These are phyloP conservation scores for Lentinula sp. DNA, from an alignment of 768 basidiomycete species.

Conservation along the genomic window DNA sequence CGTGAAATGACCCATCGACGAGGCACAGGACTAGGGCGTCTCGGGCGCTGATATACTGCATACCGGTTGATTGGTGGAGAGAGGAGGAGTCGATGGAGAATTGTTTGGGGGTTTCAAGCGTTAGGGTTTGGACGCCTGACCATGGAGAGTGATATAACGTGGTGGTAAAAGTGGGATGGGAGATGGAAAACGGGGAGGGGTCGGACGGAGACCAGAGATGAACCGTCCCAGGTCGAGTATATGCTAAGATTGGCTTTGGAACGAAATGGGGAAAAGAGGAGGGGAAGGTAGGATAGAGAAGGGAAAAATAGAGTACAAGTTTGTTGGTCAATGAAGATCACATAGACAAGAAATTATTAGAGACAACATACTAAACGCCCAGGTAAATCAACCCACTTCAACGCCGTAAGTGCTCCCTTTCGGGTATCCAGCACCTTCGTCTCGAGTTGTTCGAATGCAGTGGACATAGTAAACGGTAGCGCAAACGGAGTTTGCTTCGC, in stretches of 20 bases:
- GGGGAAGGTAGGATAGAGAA: not conserved
- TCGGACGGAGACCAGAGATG: slow-evolving; percentile 43
- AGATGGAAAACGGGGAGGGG: slow-evolving; percentile 7
- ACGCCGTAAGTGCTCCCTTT: slow-evolving; percentile 38
- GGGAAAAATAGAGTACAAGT: too few relatives aligned
- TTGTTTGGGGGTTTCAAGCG: slow-evolving; percentile 35
- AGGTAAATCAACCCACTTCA: slow-evolving; percentile 48
- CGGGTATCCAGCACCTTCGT: slow-evolving; percentile 29
- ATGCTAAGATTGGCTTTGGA: slow-evolving; percentile 50
- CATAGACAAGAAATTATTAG: not conserved
- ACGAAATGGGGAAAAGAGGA: not conserved
- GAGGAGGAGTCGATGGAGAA: slow-evolving; percentile 54
- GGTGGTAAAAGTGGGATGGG: not conserved
- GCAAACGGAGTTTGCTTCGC: slow-evolving; percentile 21
- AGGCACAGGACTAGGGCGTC: slow-evolving; percentile 57
- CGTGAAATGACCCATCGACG: slow-evolving; percentile 68
- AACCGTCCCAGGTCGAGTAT: slow-evolving; percentile 54
- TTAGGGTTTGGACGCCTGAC: slow-evolving; percentile 44
- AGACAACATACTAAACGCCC: slow-evolving; percentile 29
- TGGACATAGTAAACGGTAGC: slow-evolving; percentile 26
- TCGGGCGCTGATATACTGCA: slow-evolving; percentile 41
- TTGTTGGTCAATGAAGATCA: too few relatives aligned
- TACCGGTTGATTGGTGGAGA: slow-evolving; percentile 53
- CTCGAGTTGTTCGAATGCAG: slow-evolving; percentile 22
- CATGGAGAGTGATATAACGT: slow-evolving; percentile 23